phyloP scores from a whole-genome alignment of 78 protist species.

The Salpingoeca rosetta region DNA sequence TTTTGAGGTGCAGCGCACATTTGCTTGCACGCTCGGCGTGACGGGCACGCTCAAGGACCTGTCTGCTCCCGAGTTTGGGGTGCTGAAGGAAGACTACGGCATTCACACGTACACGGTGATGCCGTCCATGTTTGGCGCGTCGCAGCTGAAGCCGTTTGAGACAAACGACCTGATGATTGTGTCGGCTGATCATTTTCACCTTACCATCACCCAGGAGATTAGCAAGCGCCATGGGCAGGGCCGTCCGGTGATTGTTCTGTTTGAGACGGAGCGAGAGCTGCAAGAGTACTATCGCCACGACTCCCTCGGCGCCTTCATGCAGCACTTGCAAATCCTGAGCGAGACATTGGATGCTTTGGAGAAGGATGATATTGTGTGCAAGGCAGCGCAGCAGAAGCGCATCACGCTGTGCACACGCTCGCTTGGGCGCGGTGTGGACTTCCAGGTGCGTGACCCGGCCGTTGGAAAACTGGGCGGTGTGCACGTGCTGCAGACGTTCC shows the following conservation, averaged over 20 bases:
- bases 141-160: background rate
- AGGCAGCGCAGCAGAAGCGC: background rate
- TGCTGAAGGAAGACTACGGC: too few relatives aligned
- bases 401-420: background rate
- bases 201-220: background rate
- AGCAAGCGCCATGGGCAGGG: too few relatives aligned
- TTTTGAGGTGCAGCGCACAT: too few relatives aligned
- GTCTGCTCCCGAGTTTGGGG: too few relatives aligned
- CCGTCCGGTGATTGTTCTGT: conserved; percentile 19
- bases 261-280: background rate
- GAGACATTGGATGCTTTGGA: too few relatives aligned
- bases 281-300: too few relatives aligned
- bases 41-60: too few relatives aligned
- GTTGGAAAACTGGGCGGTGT: background rate
- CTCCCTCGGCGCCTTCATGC: too few relatives aligned
- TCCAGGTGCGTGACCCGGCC: background rate
- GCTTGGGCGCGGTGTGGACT: conserved; percentile 27
- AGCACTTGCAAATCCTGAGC: background rate
- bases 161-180: too few relatives aligned
- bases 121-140: conserved; percentile 8
- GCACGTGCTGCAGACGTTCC: conserved; percentile 24
- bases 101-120: too few relatives aligned
- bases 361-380: background rate
- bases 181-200: background rate
- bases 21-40: too few relatives aligned